Base-by-base conservation (phyloP, 2,329 filamentous ascomycete species). In the Didymella pinodella region DNA sequence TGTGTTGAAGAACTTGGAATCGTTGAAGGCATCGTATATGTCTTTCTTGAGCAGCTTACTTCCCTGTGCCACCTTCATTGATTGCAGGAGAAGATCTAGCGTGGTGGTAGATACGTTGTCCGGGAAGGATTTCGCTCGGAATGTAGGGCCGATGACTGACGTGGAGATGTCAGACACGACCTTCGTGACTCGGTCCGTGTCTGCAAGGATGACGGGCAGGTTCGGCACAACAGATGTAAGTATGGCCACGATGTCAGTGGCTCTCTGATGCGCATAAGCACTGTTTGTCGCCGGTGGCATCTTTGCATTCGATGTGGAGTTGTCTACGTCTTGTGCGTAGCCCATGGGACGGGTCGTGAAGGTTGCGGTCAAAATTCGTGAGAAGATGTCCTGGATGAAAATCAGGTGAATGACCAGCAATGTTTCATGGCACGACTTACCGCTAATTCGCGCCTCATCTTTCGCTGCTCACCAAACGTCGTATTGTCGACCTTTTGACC, bases 401-500 rank as follows among this genome's bases (percentile, higher is more conserved):
- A 22, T 66, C 14, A 66, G 57, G 29, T 36, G 44, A 18, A 45
- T 26, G 7, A 26, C 18, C 29, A 77, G 31, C 26, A 55, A 8
- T 11, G 11, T 5, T 76, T n/a, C 26, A 12, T 2, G 1, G 11
- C 7, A 14, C n/a, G 1, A 85, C 90, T 78, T 83, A 94, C 92
- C 25, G 91, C 91, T 18, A 98, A 82, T 60, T 98, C 94, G 73
- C 90, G 87, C 61, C 93, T 87, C 92, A 97, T 97, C 76, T 90
- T 93, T 50, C 88, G 86, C 78, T 97, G 92, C 79, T 98, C 94
- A 32, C 94, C 94, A 78, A 97, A 98, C 69, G 93, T 97, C 12
- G 94, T 99, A 68, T 99, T 97, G 75, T 97, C 93, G 48, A 98
- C 90, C 81, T 99, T 99, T 74, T 95, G 90, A 1, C 95, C 94